Percentiles rank a stretch among this genome's conserved stretches.
These are phyloP conservation scores for Dactylellina parvicollis DNA, from an alignment of 2,329 filamentous ascomycete genomes.

Conservation along the genomic window DNA sequence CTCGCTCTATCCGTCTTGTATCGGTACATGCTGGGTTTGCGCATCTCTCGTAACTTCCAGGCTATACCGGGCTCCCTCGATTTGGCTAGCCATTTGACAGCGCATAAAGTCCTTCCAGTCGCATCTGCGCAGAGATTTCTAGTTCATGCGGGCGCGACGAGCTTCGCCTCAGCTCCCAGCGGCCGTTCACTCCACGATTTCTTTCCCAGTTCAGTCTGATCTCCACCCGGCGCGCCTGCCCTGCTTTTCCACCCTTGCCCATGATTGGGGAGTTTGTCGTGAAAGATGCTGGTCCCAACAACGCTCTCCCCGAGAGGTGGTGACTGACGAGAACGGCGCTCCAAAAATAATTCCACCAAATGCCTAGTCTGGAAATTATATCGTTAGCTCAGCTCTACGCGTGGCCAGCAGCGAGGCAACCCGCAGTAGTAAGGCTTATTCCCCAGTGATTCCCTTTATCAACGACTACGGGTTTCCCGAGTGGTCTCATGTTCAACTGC, in stretches of 20 bases:
- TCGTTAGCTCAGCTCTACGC: slow-evolving; percentile 45
- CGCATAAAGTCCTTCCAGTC: slow-evolving; percentile 47
- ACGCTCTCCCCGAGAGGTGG: slow-evolving; percentile 43
- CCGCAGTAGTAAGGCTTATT: slow-evolving; percentile 47
- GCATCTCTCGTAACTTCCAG: slow-evolving; percentile 46
- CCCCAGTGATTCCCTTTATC: slow-evolving; percentile 3
- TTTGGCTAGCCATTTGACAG: slow-evolving; percentile 50
- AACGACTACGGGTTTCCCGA: slow-evolving; percentile 30
- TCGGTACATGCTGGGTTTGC: slow-evolving; percentile 36
- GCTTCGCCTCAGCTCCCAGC: slow-evolving; percentile 52
- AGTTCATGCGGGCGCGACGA: slow-evolving; percentile 49
- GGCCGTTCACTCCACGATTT: slow-evolving; percentile 22
- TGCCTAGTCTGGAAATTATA: slow-evolving; percentile 41
- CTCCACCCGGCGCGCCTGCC: slow-evolving; percentile 48
- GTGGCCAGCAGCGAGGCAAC: slow-evolving; percentile 47
- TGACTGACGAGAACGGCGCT: slow-evolving; percentile 1
- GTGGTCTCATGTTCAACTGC: background rate
- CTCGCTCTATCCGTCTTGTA: slow-evolving; percentile 36
- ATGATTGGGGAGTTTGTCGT: slow-evolving; percentile 20
- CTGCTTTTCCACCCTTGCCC: slow-evolving; percentile 40
- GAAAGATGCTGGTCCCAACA: slow-evolving; percentile 12
- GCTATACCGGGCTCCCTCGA: slow-evolving; percentile 44
- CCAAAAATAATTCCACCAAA: slow-evolving; percentile 52
- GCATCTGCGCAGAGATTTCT: slow-evolving; percentile 47
- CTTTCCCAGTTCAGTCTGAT: slow-evolving; percentile 29